Evolutionary conservation across 2,329 filamentous ascomycete genomes (phyloP).

Genomic region (Bimuria novae-zelandiae): DNA sequence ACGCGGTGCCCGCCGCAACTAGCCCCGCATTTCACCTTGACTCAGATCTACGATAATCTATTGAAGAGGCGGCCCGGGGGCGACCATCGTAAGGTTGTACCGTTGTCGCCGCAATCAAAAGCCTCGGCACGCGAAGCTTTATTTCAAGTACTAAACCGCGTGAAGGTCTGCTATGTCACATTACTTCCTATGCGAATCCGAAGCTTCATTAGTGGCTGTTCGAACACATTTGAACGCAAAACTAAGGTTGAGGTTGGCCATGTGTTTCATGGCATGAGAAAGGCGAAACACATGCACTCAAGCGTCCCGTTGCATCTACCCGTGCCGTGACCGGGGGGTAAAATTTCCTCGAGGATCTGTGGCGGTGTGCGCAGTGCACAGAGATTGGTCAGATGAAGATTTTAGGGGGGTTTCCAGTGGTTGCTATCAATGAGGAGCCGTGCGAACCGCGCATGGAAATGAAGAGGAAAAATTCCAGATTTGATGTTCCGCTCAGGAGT

Average conservation of each 20-base stretch:
- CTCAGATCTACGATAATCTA: constrained; percentile 7
- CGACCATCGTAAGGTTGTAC: not conserved
- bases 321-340: constrained; percentile 9
- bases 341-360: constrained; percentile 11
- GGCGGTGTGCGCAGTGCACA: constrained; percentile 22
- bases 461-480: not conserved
- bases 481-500: constrained; percentile 3
- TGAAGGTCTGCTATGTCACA: too few species aligned
- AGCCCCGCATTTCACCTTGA: constrained; percentile 9
- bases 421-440: constrained; percentile 14
- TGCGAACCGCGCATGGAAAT: constrained; percentile 14
- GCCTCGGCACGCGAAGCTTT: constrained; percentile 2
- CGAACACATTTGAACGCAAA: not conserved
- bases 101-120: constrained; percentile 9
- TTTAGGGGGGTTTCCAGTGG: constrained; percentile 22
- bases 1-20: not conserved
- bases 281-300: constrained; percentile 4
- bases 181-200: not conserved
- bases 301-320: constrained; percentile 8
- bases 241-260: not conserved
- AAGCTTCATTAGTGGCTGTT: not conserved
- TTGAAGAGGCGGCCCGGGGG: constrained; percentile 5
- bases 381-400: constrained; percentile 19
- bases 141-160: not conserved
- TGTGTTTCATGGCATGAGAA: constrained; percentile 10